A percentile compares a stretch with the other conserved stretches of the same genome.
Evolutionary conservation across 805 yeast genomes (phyloP).

Genomic region (Starmerella gropengiesseri): DNA sequence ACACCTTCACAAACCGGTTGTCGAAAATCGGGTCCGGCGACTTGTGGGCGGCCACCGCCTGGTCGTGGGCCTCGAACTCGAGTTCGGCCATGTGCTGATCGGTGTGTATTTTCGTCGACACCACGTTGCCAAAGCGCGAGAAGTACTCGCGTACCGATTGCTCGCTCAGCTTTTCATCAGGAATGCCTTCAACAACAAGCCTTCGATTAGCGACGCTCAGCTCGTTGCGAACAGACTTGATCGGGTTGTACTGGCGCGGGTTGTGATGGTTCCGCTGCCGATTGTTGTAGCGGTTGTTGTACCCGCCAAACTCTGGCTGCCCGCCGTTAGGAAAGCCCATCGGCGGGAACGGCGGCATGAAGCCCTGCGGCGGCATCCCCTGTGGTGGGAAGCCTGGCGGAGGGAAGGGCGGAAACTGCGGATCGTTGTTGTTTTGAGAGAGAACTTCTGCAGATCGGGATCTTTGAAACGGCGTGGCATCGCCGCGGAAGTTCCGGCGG

Average conservation of each 20-base stretch:
- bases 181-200: constrained; percentile 37
- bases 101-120: constrained; percentile 26
- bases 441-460: constrained; percentile 7
- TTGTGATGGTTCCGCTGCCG: not conserved
- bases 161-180: constrained; percentile 35
- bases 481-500: constrained; percentile 23
- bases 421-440: not conserved
- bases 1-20: constrained; percentile 41
- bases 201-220: constrained; percentile 26
- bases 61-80: constrained; percentile 31
- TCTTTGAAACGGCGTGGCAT: constrained; percentile 6
- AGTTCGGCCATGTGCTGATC: constrained; percentile 31
- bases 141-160: constrained; percentile 31
- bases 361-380: constrained; percentile 1
- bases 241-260: constrained; percentile 3
- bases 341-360: not conserved
- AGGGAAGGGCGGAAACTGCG: constrained; percentile 5
- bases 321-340: not conserved
- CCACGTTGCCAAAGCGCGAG: constrained; percentile 34
- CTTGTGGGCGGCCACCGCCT: constrained; percentile 37
- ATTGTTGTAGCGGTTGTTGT: not conserved
- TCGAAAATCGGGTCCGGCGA: constrained; percentile 38
- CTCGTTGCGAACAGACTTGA: constrained; percentile 21
- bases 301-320: not conserved
- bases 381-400: constrained; percentile 4